Percentiles rank a stretch among this genome's conserved stretches.
phyloP scores from a whole-genome alignment of 164 flowering plant genomes.

The Kingdonia uniflora region DNA sequence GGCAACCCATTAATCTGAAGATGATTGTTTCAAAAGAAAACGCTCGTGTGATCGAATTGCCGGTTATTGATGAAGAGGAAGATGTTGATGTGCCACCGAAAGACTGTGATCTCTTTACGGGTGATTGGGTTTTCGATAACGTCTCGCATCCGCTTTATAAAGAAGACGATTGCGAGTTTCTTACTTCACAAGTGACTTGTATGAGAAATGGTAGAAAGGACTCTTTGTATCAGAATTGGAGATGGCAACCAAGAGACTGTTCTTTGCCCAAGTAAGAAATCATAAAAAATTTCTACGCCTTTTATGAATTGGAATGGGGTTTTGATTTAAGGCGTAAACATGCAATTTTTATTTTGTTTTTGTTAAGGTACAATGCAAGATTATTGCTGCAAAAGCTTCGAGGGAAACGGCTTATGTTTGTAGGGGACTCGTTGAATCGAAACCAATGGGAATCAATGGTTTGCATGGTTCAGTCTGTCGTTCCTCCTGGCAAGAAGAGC shows the following conservation, averaged over 20 bases:
- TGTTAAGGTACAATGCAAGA: constrained; percentile 56
- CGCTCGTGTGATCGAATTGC: constrained; percentile 11
- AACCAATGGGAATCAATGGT: constrained; percentile 99
- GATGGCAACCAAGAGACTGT: constrained; percentile 92
- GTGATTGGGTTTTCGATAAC: constrained; percentile 83
- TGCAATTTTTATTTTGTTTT: neutral
- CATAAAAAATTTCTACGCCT: too few relatives aligned
- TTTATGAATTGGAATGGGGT: too few relatives aligned
- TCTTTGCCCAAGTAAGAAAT: constrained; percentile 38
- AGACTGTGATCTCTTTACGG: constrained; percentile 75
- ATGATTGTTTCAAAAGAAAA: constrained; percentile 11
- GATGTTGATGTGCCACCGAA: constrained; percentile 50
- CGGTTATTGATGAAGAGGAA: constrained; percentile 23
- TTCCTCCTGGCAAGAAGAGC: constrained; percentile 69
- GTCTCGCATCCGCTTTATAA: constrained; percentile 60
- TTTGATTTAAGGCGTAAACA: too few relatives aligned
- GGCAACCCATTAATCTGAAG: constrained; percentile 14
- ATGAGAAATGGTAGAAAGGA: constrained; percentile 81
- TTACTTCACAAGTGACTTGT: constrained; percentile 81
- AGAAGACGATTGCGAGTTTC: constrained; percentile 83
- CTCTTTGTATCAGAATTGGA: constrained; percentile 81
- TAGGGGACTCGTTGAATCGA: constrained; percentile 92
- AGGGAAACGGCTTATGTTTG: constrained; percentile 89
- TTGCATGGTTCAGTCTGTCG: constrained; percentile 72
- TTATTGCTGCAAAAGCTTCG: constrained; percentile 71